Percentiles rank a stretch among this genome's conserved stretches.
Evolutionary conservation across 805 yeast genomes (phyloP).

Genomic region (Metschnikowia gruessii): DNA sequence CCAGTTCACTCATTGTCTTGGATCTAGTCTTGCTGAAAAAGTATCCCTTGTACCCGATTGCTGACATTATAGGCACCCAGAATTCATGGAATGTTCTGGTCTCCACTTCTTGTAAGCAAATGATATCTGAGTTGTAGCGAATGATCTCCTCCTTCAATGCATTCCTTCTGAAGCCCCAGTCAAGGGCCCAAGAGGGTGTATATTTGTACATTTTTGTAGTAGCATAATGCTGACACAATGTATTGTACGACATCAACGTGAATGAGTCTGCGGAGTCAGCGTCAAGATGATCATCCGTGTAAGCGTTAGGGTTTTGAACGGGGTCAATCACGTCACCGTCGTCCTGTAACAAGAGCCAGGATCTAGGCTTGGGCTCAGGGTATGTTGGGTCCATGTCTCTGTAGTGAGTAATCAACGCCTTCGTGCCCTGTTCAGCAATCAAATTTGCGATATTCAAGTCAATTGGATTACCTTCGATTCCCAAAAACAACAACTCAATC

Average conservation of each 20-base stretch:
- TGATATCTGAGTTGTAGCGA: conserved; percentile 63
- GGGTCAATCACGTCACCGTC: conserved; percentile 62
- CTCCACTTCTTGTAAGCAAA: conserved; percentile 96
- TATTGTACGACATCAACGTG: conserved; percentile 83
- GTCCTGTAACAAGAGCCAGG: conserved; percentile 76
- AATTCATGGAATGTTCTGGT: conserved; percentile 79
- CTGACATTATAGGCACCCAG: conserved; percentile 73
- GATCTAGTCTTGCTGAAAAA: conserved; percentile 91
- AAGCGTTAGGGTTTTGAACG: conserved; percentile 30
- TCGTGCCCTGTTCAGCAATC: conserved; percentile 78
- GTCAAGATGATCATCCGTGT: conserved; percentile 27
- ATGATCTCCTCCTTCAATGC: conserved; percentile 70
- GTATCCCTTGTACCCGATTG: conserved; percentile 73
- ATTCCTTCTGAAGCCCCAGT: conserved; percentile 87
- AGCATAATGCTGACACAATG: conserved; percentile 94
- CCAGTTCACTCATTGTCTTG: conserved; percentile 77
- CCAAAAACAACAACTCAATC: conserved; percentile 80
- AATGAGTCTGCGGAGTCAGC: conserved; percentile 43
- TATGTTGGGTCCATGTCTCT: conserved; percentile 79
- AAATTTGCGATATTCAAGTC: conserved; percentile 61
- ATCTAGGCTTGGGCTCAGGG: conserved; percentile 67
- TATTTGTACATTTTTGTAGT: conserved; percentile 88
- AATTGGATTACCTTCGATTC: conserved; percentile 90
- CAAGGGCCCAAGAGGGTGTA: conserved; percentile 96
- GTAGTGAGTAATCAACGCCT: conserved; percentile 72